phyloP scores from a whole-genome alignment of 2,329 filamentous ascomycete species.

The Colletotrichum sp. region DNA sequence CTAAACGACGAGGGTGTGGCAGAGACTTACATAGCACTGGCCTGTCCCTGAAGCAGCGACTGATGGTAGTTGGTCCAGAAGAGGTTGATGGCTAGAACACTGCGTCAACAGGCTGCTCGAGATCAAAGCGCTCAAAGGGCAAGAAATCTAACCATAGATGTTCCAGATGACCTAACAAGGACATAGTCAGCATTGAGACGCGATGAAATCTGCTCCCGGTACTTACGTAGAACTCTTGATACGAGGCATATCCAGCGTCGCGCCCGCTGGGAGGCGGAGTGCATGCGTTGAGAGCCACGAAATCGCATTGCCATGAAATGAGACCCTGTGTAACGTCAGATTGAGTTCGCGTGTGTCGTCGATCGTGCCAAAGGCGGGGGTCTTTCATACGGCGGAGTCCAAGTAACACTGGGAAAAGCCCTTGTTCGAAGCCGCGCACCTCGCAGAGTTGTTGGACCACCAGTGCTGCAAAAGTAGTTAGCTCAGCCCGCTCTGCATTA shows the following conservation, averaged over 20 bases:
- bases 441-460: constrained; percentile 1
- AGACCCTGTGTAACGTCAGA: background rate
- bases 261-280: constrained; percentile 3
- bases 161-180: background rate
- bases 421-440: background rate
- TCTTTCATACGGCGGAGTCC: background rate
- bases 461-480: background rate
- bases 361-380: background rate
- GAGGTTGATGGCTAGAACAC: background rate
- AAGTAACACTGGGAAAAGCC: constrained; percentile 1
- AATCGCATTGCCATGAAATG: constrained; percentile 7
- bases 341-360: background rate
- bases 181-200: background rate
- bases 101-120: background rate
- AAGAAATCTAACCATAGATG: background rate
- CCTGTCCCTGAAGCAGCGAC: background rate
- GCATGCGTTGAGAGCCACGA: background rate
- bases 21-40: background rate
- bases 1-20: fast-evolving
- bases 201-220: fast-evolving
- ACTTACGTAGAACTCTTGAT: constrained; percentile 2
- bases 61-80: constrained; percentile 1
- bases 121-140: background rate
- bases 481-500: background rate
- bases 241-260: background rate